These are phyloP conservation scores for Geotrichum cucujoidarum DNA, from an alignment of 1,139 yeast species.

Conservation along the genomic window DNA sequence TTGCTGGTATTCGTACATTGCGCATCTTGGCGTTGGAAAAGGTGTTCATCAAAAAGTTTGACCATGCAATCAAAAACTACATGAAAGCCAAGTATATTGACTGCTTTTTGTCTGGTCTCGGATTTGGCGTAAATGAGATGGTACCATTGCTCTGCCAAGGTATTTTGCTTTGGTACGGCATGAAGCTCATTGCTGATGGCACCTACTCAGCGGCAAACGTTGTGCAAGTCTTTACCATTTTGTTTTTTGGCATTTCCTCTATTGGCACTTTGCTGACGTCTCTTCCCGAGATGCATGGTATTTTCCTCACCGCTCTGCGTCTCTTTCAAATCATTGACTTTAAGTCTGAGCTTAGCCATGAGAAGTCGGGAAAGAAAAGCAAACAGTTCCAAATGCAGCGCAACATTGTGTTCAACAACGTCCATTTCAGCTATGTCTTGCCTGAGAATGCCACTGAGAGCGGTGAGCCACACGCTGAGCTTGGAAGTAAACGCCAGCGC, in stretches of 20 bases:
- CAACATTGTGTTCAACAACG: slow-evolving; percentile 14
- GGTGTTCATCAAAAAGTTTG: slow-evolving; percentile 40
- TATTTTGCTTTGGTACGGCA: slow-evolving; percentile 68
- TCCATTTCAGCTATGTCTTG: slow-evolving; percentile 18
- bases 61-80: slow-evolving; percentile 25
- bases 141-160: slow-evolving; percentile 61
- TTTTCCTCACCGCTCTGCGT: slow-evolving; percentile 39
- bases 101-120: slow-evolving; percentile 45
- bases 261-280: slow-evolving; percentile 56
- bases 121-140: slow-evolving; percentile 54
- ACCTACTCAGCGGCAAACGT: slow-evolving; percentile 54
- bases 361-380: slow-evolving; percentile 18
- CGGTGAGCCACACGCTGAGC: neutral
- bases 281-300: slow-evolving; percentile 73
- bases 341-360: slow-evolving; percentile 33
- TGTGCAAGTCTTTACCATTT: slow-evolving; percentile 64
- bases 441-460: neutral
- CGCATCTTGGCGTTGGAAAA: slow-evolving; percentile 49
- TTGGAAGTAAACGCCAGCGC: slow-evolving; percentile 14
- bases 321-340: slow-evolving; percentile 44
- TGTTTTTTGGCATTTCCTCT: slow-evolving; percentile 66
- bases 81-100: slow-evolving; percentile 29
- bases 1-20: slow-evolving; percentile 60
- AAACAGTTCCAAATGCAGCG: slow-evolving; percentile 12
- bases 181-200: slow-evolving; percentile 54